Evolutionary conservation across 768 basidiomycete species (phyloP), one percentile per base, ranked within the genome.

Genomic region (Russula virescens): DNA sequence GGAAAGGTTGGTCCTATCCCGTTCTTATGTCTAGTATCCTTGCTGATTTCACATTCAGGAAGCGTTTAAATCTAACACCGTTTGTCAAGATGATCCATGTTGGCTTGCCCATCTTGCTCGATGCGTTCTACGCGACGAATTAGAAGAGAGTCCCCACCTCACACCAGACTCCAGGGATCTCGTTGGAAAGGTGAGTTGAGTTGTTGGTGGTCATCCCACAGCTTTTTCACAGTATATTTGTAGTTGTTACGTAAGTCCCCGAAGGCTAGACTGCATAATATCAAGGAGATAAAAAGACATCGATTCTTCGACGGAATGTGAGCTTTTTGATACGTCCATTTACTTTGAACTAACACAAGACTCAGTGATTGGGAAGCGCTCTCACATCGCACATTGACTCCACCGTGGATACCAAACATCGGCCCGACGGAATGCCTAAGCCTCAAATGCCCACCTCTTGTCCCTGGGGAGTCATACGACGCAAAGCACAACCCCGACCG

Each of bases 41-140:
- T 18, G 34, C 40, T 50, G 47, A 64, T 18, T 43, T 38, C 14
- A 25, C 25, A 21, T 19, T 23, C 34, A 64, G 63, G 63, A 64
- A 13, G 63, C 63, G 21, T 64, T 64, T 31, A 64, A 60, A 43
- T 60, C 63, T 2, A 54, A 11, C n/a, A 38, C 52, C 10, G 58
- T 64, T 38, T 23, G 40, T 31, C 63, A 49, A n/a, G 34, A 35
- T 40, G 58, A 64, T 50, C 46, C 58, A 8, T 3, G 21, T 50
- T 64, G 63, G 63, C 63, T 64, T 23, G 31, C 23, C 28, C 53
- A 60, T 52, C 31, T 64, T 18, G 58, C 58, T 26, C 63, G 58
- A 35, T 47, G 54, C 31, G 42, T 64, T 13, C 7, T 64, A 19
- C 48, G 51, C 16, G 58, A 46, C n/a, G 52, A 60, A 50, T 35